A percentile compares a stretch with the other conserved stretches of the same genome.
Conservation (phyloP, 176 grass and related monocot genomes). For the Dendrocalamus sinicus region DNA sequence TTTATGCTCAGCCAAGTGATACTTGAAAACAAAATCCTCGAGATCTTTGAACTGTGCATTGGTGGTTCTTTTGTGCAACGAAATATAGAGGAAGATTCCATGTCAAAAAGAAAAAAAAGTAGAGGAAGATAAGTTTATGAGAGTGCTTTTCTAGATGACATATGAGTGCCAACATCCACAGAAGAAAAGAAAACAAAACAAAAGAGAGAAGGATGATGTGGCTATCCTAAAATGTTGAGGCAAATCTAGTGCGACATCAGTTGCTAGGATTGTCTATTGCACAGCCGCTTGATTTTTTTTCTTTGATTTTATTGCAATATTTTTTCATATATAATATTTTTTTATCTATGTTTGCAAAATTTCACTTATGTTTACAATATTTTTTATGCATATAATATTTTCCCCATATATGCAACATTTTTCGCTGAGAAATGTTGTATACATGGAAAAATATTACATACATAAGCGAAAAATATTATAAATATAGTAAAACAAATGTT, state of each 20-base stretch:
- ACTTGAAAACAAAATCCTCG: neutral
- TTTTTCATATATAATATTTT: no score
- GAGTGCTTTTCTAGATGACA: conserved; percentile 29
- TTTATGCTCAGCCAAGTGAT: neutral
- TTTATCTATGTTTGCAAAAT: no score
- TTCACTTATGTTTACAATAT: no score
- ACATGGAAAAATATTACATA: no score
- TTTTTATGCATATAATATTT: no score
- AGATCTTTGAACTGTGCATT: neutral
- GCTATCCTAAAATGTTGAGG: conserved; percentile 35
- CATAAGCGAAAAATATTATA: no score
- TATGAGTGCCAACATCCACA: conserved; percentile 23
- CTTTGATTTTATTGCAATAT: no score
- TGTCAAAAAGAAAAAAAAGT: neutral
- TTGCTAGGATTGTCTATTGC: no score
- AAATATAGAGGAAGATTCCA: neutral
- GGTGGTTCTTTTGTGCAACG: neutral
- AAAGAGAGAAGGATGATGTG: neutral
- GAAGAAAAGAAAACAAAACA: neutral
- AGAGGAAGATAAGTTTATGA: conserved; percentile 35
- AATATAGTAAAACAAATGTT: no score
- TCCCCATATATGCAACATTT: no score
- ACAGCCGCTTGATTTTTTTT: no score
- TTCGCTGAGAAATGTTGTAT: no score
- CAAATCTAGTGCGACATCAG: conserved; percentile 29